A percentile compares a stretch with the other conserved stretches of the same genome.
phyloP scores from a whole-genome alignment of 306 rosid species.

The Benincasa hispida region DNA sequence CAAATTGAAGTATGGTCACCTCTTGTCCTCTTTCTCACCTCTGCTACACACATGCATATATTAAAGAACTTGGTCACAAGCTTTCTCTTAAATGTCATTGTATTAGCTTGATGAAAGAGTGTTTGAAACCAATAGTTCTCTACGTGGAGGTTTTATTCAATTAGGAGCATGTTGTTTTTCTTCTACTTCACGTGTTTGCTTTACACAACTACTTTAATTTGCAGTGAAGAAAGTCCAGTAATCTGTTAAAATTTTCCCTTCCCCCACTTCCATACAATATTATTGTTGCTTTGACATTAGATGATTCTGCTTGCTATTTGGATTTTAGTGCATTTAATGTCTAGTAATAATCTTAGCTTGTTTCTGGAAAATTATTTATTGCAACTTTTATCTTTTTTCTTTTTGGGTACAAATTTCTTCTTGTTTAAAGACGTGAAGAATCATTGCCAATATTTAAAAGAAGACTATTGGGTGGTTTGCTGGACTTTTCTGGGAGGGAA shows the following conservation, averaged over 20 bases:
- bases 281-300: background rate
- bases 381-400: slow-evolving; percentile 10
- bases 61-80: background rate
- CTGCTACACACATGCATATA: background rate
- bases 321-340: background rate
- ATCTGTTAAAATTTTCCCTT: background rate
- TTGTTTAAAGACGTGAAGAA: slow-evolving; percentile 78
- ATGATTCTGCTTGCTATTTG: background rate
- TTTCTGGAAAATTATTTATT: background rate
- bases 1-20: background rate
- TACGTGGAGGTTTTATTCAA: background rate
- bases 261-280: background rate
- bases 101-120: background rate
- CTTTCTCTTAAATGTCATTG: background rate
- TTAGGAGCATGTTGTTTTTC: background rate
- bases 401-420: slow-evolving; percentile 20
- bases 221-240: background rate
- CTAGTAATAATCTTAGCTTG: background rate
- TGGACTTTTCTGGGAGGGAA: slow-evolving; percentile 81
- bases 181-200: background rate
- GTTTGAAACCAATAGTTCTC: background rate
- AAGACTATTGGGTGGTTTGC: slow-evolving; percentile 74
- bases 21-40: background rate
- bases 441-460: slow-evolving; percentile 85
- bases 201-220: background rate